phyloP scores from a whole-genome alignment of 2,329 filamentous ascomycete genomes.

The Exophiala dermatitidis region DNA sequence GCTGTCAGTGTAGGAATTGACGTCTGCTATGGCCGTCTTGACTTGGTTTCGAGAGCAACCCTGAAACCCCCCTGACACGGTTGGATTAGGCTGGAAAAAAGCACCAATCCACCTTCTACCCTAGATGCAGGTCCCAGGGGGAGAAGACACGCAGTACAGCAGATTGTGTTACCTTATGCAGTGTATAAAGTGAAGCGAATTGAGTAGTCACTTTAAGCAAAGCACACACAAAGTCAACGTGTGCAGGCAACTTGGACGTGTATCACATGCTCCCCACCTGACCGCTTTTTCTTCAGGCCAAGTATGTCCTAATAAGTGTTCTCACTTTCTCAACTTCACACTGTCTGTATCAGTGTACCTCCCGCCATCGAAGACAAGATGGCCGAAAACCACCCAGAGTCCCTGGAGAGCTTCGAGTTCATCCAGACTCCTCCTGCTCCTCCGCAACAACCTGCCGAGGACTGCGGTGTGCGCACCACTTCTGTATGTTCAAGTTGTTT shows the following conservation, averaged over 20 bases:
- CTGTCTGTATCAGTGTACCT: slow-evolving; percentile 12
- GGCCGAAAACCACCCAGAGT: slow-evolving; percentile 40
- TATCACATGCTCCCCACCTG: neutral
- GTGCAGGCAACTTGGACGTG: no score
- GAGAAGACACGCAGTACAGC: neutral
- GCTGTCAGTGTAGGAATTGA: neutral
- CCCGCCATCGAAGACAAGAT: slow-evolving; percentile 16
- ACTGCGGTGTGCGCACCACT: slow-evolving; percentile 57
- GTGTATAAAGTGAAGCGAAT: no score
- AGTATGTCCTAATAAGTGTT: no score
- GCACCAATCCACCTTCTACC: neutral
- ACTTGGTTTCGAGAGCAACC: neutral
- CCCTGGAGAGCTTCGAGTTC: slow-evolving; percentile 45
- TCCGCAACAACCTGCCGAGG: slow-evolving; percentile 43
- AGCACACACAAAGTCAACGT: no score
- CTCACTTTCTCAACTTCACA: slow-evolving; percentile 11
- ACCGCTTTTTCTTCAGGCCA: no score
- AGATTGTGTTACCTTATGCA: no score
- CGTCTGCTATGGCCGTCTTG: neutral
- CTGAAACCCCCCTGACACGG: neutral
- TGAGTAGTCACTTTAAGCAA: neutral
- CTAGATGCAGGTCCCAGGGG: neutral
- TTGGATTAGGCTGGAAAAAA: neutral
- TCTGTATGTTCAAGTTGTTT: slow-evolving; percentile 41
- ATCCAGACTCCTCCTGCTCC: slow-evolving; percentile 55